These are phyloP conservation scores for Xanthoconium separans DNA, from an alignment of 1,284 basidiomycete species.

Conservation along the genomic window DNA sequence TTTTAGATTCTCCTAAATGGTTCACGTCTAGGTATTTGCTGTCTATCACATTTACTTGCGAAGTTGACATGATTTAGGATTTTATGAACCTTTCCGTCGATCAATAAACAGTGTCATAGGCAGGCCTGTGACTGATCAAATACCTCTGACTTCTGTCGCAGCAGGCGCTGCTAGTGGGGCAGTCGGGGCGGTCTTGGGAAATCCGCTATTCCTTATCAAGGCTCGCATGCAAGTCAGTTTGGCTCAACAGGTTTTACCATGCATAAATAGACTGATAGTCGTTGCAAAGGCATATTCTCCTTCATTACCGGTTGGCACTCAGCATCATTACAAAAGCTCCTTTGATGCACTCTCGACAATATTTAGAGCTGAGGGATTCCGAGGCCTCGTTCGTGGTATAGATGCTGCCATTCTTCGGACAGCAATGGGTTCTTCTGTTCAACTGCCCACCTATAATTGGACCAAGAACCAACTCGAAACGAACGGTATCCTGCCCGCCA, in stretches of 20 bases:
- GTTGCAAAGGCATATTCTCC: conserved; percentile 82
- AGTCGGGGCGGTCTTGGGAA: conserved; percentile 89
- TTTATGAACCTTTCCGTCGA: conserved; percentile 91
- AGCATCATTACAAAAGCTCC: conserved; percentile 87
- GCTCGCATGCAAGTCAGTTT: conserved; percentile 91
- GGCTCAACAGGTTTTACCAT: not conserved
- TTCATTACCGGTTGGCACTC: conserved; percentile 89
- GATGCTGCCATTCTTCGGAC: conserved; percentile 94
- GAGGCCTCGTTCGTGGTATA: conserved; percentile 86
- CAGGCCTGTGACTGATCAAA: conserved; percentile 59
- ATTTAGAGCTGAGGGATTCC: conserved; percentile 71
- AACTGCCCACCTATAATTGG: conserved; percentile 95
- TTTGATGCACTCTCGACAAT: conserved; percentile 83
- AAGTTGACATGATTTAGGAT: conserved; percentile 52
- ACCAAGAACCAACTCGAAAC: conserved; percentile 78
- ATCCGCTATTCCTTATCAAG: conserved; percentile 95
- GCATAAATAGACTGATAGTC: not conserved
- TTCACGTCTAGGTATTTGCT: conserved; percentile 76
- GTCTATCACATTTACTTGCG: not conserved
- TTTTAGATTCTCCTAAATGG: conserved; percentile 88
- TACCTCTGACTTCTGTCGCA: conserved; percentile 71
- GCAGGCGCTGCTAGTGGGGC: conserved; percentile 90
- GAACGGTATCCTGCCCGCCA: conserved; percentile 62
- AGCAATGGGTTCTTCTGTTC: conserved; percentile 90
- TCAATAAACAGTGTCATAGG: conserved; percentile 72